Conservation (phyloP, 2,329 filamentous ascomycete genomes). For the Alternaria longipes region DNA sequence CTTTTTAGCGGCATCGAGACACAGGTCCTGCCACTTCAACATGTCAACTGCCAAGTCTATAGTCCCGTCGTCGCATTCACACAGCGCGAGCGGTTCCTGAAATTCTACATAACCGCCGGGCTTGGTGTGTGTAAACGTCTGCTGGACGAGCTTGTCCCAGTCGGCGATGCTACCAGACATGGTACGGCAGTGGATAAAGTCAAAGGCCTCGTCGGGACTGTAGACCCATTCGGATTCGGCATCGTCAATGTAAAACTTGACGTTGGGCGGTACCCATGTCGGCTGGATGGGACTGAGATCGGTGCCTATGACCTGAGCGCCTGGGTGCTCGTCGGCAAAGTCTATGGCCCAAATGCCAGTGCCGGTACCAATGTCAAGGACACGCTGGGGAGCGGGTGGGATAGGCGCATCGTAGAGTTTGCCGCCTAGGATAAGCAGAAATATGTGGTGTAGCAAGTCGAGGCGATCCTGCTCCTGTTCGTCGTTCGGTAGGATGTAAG, state of each 20-base stretch:
- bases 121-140: slow-evolving; percentile 38
- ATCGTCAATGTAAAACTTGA: slow-evolving; percentile 55
- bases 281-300: slow-evolving; percentile 52
- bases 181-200: slow-evolving; percentile 48
- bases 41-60: slow-evolving; percentile 36
- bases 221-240: slow-evolving; percentile 53
- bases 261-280: slow-evolving; percentile 52
- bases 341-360: slow-evolving; percentile 55
- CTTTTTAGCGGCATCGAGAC: slow-evolving; percentile 37
- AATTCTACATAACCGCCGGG: slow-evolving; percentile 50
- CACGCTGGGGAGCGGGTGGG: slow-evolving; percentile 26
- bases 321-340: slow-evolving; percentile 49
- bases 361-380: slow-evolving; percentile 53
- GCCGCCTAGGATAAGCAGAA: slow-evolving; percentile 46
- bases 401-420: slow-evolving; percentile 50
- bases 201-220: slow-evolving; percentile 43
- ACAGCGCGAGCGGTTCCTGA: slow-evolving; percentile 47
- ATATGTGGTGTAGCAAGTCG: slow-evolving; percentile 52
- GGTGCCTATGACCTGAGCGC: slow-evolving; percentile 47
- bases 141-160: slow-evolving; percentile 42
- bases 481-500: slow-evolving; percentile 51
- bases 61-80: slow-evolving; percentile 45
- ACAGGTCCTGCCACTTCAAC: slow-evolving; percentile 40
- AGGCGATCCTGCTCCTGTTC: slow-evolving; percentile 52
- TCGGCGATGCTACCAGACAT: slow-evolving; percentile 43